These are phyloP conservation scores for Alternaria postmessia DNA, from an alignment of 2,329 filamentous ascomycete genomes.

Conservation along the genomic window DNA sequence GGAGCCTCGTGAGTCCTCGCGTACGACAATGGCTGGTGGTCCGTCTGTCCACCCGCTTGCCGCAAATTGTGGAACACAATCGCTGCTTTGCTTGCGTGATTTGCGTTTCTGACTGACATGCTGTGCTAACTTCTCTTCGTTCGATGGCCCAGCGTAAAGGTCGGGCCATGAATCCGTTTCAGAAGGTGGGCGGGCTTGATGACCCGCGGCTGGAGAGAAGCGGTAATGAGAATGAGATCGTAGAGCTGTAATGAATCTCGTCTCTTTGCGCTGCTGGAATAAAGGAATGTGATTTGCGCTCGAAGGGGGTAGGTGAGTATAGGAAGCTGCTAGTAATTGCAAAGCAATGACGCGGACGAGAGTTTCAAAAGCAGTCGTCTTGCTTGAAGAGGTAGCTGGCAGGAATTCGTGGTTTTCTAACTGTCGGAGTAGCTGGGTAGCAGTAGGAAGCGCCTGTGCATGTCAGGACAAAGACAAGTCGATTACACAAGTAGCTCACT, in stretches of 20 bases:
- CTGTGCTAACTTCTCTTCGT: slow-evolving; percentile 28
- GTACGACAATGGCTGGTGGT: not conserved
- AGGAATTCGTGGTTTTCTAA: not conserved
- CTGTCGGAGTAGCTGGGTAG: slow-evolving; percentile 12
- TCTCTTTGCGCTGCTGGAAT: slow-evolving; percentile 14
- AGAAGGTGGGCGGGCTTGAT: slow-evolving; percentile 35
- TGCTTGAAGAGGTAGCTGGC: not conserved
- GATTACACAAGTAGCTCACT: slow-evolving; percentile 4
- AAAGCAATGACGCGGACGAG: slow-evolving; percentile 32
- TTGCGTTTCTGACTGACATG: slow-evolving; percentile 12
- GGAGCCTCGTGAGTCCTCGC: slow-evolving; percentile 3
- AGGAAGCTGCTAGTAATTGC: slow-evolving; percentile 37
- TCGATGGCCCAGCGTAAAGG: slow-evolving; percentile 24
- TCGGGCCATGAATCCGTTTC: slow-evolving; percentile 32
- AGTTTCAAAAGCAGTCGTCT: slow-evolving; percentile 15
- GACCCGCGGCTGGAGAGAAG: slow-evolving; percentile 35
- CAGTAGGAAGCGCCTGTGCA: slow-evolving; percentile 11
- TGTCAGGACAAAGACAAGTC: slow-evolving; percentile 4
- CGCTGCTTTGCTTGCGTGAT: not conserved
- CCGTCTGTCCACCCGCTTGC: slow-evolving; percentile 11
- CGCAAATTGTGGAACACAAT: not conserved
- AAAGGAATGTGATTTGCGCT: slow-evolving; percentile 22
- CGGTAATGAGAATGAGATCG: slow-evolving; percentile 27
- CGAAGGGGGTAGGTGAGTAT: slow-evolving; percentile 23
- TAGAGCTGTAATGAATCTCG: slow-evolving; percentile 24